phyloP scores from a whole-genome alignment of 805 yeast species.

The Metschnikowia gruessii region DNA sequence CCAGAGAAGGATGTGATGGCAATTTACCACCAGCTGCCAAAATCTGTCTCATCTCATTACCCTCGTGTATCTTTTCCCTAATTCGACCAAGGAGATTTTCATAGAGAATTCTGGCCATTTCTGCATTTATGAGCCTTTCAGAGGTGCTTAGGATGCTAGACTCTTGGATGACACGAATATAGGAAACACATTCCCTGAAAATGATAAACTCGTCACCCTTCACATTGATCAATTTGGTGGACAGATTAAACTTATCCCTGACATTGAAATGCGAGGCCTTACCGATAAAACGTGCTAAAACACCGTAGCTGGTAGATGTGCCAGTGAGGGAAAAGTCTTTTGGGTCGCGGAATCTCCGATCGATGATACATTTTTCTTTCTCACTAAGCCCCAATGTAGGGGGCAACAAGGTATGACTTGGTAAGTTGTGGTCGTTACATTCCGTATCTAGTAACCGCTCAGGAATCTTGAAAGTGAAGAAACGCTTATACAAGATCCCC shows the following conservation, averaged over 20 bases:
- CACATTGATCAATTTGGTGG: slow-evolving; percentile 32
- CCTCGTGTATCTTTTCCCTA: slow-evolving; percentile 28
- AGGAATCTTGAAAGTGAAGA: slow-evolving; percentile 43
- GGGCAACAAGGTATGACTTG: slow-evolving; percentile 34
- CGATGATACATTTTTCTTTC: slow-evolving; percentile 12
- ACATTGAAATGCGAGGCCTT: slow-evolving; percentile 36
- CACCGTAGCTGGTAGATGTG: slow-evolving; percentile 34
- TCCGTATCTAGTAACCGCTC: slow-evolving; percentile 35
- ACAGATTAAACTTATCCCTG: slow-evolving; percentile 27
- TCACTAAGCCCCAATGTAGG: slow-evolving; percentile 34
- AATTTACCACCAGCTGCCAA: slow-evolving; percentile 4
- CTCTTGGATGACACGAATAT: slow-evolving; percentile 30
- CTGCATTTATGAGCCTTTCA: slow-evolving; percentile 15
- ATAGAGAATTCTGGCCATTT: slow-evolving; percentile 16
- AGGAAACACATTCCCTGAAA: slow-evolving; percentile 28
- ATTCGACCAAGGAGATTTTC: slow-evolving; percentile 27
- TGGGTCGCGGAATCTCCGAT: slow-evolving; percentile 4
- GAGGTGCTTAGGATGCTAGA: slow-evolving; percentile 12
- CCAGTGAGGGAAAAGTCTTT: slow-evolving; percentile 34
- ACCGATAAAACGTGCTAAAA: slow-evolving; percentile 42
- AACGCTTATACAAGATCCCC: slow-evolving; percentile 31
- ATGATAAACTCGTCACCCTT: slow-evolving; percentile 41
- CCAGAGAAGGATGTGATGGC: too few species aligned
- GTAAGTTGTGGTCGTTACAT: slow-evolving; percentile 32
- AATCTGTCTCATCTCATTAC: slow-evolving; percentile 21